phyloP scores from a whole-genome alignment of 1,284 basidiomycete species.

The Boletus nobilissimus region DNA sequence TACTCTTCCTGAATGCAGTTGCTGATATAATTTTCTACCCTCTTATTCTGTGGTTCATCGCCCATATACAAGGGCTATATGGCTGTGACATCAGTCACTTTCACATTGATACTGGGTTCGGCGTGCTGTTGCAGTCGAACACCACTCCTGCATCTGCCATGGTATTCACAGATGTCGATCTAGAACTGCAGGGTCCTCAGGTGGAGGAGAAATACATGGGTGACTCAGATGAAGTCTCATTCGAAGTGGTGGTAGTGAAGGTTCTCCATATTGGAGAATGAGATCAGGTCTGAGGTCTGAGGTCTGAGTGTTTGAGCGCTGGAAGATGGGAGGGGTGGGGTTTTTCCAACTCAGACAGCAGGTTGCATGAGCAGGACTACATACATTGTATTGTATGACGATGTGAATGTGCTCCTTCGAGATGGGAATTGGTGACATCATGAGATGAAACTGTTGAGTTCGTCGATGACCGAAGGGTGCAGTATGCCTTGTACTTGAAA shows the following conservation, averaged over 20 bases:
- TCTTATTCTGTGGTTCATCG: constrained; percentile 11
- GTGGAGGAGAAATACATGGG: neutral
- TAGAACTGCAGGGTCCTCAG: neutral
- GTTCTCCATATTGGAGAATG: no score
- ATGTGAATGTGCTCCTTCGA: no score
- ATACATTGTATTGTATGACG: no score
- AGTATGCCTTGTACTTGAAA: no score
- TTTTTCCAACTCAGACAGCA: no score
- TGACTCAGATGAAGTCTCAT: neutral
- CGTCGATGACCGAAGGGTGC: no score
- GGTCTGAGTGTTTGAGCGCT: neutral
- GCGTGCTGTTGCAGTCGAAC: neutral
- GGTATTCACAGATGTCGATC: neutral
- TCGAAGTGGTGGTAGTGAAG: neutral
- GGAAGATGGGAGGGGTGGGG: no score
- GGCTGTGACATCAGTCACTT: neutral
- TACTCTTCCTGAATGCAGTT: neutral
- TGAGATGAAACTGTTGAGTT: no score
- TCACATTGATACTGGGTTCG: constrained; percentile 6
- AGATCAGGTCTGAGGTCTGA: no score
- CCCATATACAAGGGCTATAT: constrained; percentile 2
- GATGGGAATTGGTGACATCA: no score
- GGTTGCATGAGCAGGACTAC: neutral
- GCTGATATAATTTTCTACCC: neutral
- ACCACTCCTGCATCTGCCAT: neutral